Base-by-base conservation (phyloP, 371 early-diverging fungal genomes). In the Dichotomocladium elegans region DNA sequence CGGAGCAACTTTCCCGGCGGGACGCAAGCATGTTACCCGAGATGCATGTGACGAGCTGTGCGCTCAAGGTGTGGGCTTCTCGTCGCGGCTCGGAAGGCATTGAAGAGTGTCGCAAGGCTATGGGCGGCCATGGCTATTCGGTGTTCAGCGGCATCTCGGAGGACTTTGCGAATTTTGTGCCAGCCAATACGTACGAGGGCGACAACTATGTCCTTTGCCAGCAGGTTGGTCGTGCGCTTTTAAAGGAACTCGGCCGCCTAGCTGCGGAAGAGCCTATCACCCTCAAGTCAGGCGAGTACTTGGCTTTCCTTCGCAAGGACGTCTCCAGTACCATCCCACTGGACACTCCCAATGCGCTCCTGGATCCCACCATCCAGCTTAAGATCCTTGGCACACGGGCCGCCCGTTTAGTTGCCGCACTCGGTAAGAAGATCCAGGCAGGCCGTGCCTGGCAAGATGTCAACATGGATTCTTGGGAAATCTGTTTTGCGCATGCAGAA, bases 71-170 rank as follows among this genome's bases (percentile, higher is more conserved):
- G 8, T 83, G 86, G 72, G 71, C 84, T 27, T 76, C 92, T 0
- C 87, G 88, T 29, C 72, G 83, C 21, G 74, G 81, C 4, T 62
- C 85, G 0, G 82, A 85, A 7, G 90, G 88, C 37, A 71, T 90
- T 15, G 94, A 93, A 51, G 84, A 84, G 15, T 85, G 88, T 55
- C 79, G 92, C 7, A 85, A 88, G 24, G 74, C 87, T 5, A 85
- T 88, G 77, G 94, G 94, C 10, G 94, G 94, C 6, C 92, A 92
- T 33, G 92, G 92, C 0, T 93, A 76, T 60, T 83, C 87, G 14
- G 59, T 73, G 30, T 87, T 83, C 70, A 86, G 86, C 27, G 90
- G 92, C 4, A 73, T 92, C 12, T 73, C 84, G 28, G 81, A 88
- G 34, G 57, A 86, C 24, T 87, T 82, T 64, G 79, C 78, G 30